Conservation (phyloP, 257 asterid genomes). For the Mitragyna speciosa region DNA sequence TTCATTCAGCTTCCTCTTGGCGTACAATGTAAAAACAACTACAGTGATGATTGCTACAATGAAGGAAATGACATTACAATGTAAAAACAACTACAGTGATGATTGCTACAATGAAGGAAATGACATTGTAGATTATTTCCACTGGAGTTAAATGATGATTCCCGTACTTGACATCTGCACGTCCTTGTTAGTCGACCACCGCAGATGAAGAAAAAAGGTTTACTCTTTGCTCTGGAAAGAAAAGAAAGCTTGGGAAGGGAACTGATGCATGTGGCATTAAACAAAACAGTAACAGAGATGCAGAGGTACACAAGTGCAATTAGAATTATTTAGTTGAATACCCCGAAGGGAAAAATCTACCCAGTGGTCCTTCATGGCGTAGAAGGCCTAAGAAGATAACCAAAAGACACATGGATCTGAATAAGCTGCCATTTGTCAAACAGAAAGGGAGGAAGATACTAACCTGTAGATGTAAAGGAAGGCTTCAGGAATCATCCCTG, state of each 20-base stretch:
- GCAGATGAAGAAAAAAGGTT: constrained; percentile 29
- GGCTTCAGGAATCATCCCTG: constrained; percentile 95
- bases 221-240: not conserved
- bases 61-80: too few relatives aligned
- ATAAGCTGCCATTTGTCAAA: too few relatives aligned
- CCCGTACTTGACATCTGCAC: constrained; percentile 72
- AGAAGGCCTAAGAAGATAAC: constrained; percentile 35
- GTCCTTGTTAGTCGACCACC: constrained; percentile 85
- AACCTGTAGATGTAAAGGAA: constrained; percentile 93
- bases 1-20: constrained; percentile 57
- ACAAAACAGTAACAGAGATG: not conserved
- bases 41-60: constrained; percentile 59
- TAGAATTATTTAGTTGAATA: not conserved
- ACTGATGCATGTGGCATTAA: not conserved
- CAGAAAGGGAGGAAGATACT: too few relatives aligned
- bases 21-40: constrained; percentile 65
- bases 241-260: not conserved
- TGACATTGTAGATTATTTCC: constrained; percentile 69
- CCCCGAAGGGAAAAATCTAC: not conserved
- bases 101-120: too few relatives aligned
- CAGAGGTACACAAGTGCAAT: not conserved
- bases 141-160: constrained; percentile 64
- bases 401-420: not conserved
- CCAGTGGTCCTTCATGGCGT: not conserved
- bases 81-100: too few relatives aligned